Evolutionary conservation across 306 rosid species (phyloP), one percentile per base, ranked within the genome.

Genomic region (Delonix regia): DNA sequence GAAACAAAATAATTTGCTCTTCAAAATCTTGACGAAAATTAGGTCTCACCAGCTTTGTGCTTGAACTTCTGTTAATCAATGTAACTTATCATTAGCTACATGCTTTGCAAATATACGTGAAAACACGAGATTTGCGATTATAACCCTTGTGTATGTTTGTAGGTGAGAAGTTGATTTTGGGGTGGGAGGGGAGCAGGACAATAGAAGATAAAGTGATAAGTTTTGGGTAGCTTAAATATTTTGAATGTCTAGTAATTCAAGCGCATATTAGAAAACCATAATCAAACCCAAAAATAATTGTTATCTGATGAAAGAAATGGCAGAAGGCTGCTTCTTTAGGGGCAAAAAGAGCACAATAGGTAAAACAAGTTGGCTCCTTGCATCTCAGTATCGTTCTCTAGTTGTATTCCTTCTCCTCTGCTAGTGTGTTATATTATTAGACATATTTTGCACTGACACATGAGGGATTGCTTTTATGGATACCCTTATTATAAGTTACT

Each of bases 271-370:
- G 19, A 24, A 22, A 67, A 19, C 34, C 53, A 39, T 19, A 64
- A 70, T 55, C 82, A 78, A 86, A 82, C 74, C 90, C 90, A 13
- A 86, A 88, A 72, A 82, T 82, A 80, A 88, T 84, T 76, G 69
- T 84, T 18, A 87, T 86, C 45, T 28, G 72, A 13, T 81, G 81
- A 67, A 88, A 86, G 82, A 88, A 72, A 75, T 86, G 90, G 90
- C 88, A 77, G 80, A 89, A 86, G 66, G 48, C 84, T 53, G 6
- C 6, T 82, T 86, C 88, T 57, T 71, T 85, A 22, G 59, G 90
- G 25, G 33, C 1, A 30, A 30, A 74, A 30, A 74, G 88, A 67
- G 84, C 86, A 84, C 84, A 81, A 86, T 30, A 30, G 47, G 11
- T 14, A 24, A 19, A n/a, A 51, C 16, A 47, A 13, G 22, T 74